Conservation (phyloP, 2,329 filamentous ascomycete genomes). For the Cercospora sojina region DNA sequence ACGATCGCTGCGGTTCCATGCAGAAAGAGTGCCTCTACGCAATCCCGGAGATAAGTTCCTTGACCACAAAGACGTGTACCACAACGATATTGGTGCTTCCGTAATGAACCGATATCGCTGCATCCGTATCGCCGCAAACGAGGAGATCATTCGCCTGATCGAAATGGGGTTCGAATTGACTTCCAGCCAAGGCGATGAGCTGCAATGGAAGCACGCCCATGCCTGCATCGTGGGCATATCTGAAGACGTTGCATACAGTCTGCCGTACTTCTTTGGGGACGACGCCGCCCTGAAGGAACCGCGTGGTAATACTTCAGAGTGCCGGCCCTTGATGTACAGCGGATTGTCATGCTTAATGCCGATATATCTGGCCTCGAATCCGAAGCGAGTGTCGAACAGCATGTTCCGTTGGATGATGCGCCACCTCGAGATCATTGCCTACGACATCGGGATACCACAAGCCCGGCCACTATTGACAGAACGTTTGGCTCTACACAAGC, state of each 20-base stretch:
- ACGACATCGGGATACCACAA: background rate
- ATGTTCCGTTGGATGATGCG: slow-evolving; percentile 14
- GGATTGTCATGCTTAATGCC: slow-evolving; percentile 14
- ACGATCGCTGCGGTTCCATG: slow-evolving; percentile 3
- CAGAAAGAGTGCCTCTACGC: background rate
- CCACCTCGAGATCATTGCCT: slow-evolving; percentile 10
- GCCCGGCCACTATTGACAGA: background rate
- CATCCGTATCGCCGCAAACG: slow-evolving; percentile 13
- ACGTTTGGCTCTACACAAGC: background rate
- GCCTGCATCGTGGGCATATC: slow-evolving; percentile 2
- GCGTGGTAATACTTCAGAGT: background rate
- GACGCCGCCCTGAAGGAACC: background rate
- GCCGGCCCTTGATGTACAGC: slow-evolving; percentile 6
- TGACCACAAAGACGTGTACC: slow-evolving; percentile 11
- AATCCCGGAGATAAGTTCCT: background rate
- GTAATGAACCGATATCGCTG: slow-evolving; percentile 12
- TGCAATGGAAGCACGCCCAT: background rate
- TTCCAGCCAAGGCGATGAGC: background rate
- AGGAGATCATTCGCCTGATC: slow-evolving; percentile 14
- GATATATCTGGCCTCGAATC: slow-evolving; percentile 13
- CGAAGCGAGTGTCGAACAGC: background rate
- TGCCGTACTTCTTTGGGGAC: slow-evolving; percentile 18
- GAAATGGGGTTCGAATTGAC: background rate
- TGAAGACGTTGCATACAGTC: slow-evolving; percentile 13
- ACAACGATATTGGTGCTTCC: slow-evolving; percentile 16